Conservation (phyloP, 805 yeast genomes). For the Saccharomyces mikatae region DNA sequence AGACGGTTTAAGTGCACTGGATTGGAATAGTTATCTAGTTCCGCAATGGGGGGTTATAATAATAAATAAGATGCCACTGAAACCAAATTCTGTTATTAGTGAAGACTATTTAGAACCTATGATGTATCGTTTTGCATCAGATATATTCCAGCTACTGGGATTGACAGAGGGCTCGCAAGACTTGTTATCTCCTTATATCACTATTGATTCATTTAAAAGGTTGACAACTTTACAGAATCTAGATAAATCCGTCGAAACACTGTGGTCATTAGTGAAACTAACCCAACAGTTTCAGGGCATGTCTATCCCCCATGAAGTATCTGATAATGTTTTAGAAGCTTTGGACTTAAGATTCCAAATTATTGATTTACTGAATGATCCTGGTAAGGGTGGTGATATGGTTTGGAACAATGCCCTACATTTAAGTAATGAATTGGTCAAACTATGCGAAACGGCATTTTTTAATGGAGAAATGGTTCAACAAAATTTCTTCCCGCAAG, state of each 20-base stretch:
- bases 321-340: conserved; percentile 46
- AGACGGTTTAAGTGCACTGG: background rate
- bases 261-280: conserved; percentile 63
- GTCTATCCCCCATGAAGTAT: conserved; percentile 72
- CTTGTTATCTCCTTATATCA: conserved; percentile 42
- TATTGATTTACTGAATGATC: conserved; percentile 25
- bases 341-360: conserved; percentile 33
- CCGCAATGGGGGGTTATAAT: conserved; percentile 80
- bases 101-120: conserved; percentile 44
- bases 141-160: conserved; percentile 66
- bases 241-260: conserved; percentile 54
- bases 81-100: conserved; percentile 27
- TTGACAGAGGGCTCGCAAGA: conserved; percentile 46
- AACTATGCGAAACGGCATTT: conserved; percentile 56
- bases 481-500: conserved; percentile 90
- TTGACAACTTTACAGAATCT: conserved; percentile 51
- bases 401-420: conserved; percentile 46
- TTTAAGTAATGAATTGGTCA: conserved; percentile 41
- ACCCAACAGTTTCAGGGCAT: conserved; percentile 65
- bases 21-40: conserved; percentile 44
- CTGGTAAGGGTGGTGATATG: conserved; percentile 22
- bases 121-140: conserved; percentile 64
- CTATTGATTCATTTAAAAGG: conserved; percentile 62
- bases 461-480: conserved; percentile 93
- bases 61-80: conserved; percentile 33